Percentiles rank a stretch among this genome's conserved stretches.
Evolutionary conservation across 495 filamentous ascomycete species (phyloP).

Genomic region (Xylaria castorea): DNA sequence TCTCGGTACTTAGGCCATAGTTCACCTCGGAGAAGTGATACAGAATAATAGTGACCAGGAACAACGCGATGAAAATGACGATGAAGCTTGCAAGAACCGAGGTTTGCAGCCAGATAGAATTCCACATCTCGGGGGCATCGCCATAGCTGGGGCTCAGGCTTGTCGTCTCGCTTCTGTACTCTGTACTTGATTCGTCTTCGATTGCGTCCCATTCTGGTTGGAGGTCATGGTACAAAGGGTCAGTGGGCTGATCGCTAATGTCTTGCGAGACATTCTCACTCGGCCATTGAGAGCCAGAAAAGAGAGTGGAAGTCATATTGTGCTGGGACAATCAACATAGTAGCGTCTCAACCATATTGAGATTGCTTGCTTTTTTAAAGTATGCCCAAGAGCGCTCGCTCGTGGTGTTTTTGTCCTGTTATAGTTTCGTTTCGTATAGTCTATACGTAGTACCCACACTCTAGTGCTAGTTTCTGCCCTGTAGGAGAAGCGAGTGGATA

Average conservation of each 20-base stretch:
- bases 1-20: constrained; percentile 31
- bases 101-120: constrained; percentile 25
- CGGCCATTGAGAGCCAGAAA: not conserved
- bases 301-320: not conserved
- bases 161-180: constrained; percentile 11
- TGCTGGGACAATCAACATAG: not conserved
- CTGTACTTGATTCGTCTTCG: not conserved
- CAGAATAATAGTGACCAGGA: constrained; percentile 23
- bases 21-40: constrained; percentile 30
- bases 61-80: constrained; percentile 18
- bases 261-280: not conserved
- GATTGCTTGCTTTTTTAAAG: no score
- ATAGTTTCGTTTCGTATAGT: not conserved
- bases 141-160: not conserved
- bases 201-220: not conserved
- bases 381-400: not conserved
- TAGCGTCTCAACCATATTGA: not conserved
- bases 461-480: not conserved
- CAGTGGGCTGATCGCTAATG: not conserved
- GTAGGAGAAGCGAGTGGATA: no score
- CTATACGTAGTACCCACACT: not conserved
- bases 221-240: not conserved
- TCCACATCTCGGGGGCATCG: constrained; percentile 15
- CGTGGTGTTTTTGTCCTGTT: not conserved
- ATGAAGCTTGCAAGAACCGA: constrained; percentile 23